phyloP scores from a whole-genome alignment of 2,329 filamentous ascomycete species.

The Xylariaceae sp. region DNA sequence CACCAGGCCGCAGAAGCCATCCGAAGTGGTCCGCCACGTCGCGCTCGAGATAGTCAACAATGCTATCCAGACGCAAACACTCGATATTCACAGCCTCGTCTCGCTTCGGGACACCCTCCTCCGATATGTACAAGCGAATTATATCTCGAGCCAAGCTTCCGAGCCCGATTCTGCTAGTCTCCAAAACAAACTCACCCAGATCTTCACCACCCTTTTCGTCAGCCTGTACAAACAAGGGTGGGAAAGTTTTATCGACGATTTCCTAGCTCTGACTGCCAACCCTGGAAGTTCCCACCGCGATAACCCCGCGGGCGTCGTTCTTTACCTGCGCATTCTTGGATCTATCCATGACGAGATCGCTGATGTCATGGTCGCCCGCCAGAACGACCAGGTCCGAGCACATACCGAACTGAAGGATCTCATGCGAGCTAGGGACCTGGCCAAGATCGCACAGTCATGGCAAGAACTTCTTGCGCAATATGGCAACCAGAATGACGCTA shows the following conservation, averaged over 20 bases:
- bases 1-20: constrained; percentile 65
- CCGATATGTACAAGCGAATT: constrained; percentile 72
- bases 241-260: constrained; percentile 87
- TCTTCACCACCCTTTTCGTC: constrained; percentile 88
- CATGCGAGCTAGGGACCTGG: constrained; percentile 78
- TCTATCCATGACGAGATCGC: constrained; percentile 97
- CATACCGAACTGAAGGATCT: constrained; percentile 90
- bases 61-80: constrained; percentile 72
- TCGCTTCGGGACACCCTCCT: constrained; percentile 78
- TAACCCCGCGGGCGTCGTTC: constrained; percentile 69
- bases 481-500: constrained; percentile 59
- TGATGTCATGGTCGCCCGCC: constrained; percentile 77
- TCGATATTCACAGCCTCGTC: constrained; percentile 66
- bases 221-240: constrained; percentile 80
- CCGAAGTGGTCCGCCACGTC: constrained; percentile 82
- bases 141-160: constrained; percentile 54
- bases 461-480: constrained; percentile 82
- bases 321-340: constrained; percentile 83
- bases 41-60: constrained; percentile 91
- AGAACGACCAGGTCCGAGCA: constrained; percentile 72
- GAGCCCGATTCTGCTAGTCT: constrained; percentile 67
- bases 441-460: constrained; percentile 85
- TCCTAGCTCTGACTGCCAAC: constrained; percentile 66
- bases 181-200: constrained; percentile 97
- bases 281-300: constrained; percentile 55